Percentiles rank a stretch among this genome's conserved stretches.
Evolutionary conservation across 306 rosid species (phyloP).

Genomic region (Morella rubra): DNA sequence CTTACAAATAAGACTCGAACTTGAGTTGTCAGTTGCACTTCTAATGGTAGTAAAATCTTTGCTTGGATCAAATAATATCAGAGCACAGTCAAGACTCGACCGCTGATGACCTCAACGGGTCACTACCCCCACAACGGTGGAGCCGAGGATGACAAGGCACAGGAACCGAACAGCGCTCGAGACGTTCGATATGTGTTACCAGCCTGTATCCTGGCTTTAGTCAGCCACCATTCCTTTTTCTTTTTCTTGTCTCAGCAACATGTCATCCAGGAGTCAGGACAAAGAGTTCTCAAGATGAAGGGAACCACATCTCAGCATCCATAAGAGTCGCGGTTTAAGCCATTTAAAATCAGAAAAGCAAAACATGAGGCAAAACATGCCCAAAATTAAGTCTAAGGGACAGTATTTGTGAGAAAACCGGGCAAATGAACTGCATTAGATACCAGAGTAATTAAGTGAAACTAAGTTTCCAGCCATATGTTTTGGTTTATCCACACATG

Average conservation of each 20-base stretch:
- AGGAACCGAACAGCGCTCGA: too few relatives aligned
- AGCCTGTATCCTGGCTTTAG: too few relatives aligned
- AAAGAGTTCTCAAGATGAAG: background rate
- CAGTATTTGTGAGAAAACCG: too few relatives aligned
- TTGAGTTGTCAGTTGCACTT: too few relatives aligned
- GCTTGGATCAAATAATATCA: too few relatives aligned
- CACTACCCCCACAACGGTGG: too few relatives aligned
- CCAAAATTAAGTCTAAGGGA: background rate
- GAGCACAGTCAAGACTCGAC: too few relatives aligned
- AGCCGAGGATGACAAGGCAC: too few relatives aligned
- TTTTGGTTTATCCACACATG: conserved; percentile 29
- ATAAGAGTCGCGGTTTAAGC: background rate
- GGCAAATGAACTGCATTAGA: conserved; percentile 21
- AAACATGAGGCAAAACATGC: conserved; percentile 2
- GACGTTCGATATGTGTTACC: too few relatives aligned
- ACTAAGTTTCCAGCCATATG: conserved; percentile 28
- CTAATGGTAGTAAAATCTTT: too few relatives aligned
- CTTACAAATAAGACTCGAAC: too few relatives aligned
- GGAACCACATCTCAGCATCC: background rate
- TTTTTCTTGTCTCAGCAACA: background rate
- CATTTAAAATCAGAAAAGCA: conserved; percentile 28
- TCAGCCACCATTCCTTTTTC: background rate
- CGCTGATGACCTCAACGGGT: too few relatives aligned
- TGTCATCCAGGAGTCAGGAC: background rate
- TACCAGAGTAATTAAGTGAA: conserved; percentile 17